Evolutionary conservation across 306 rosid genomes (phyloP).

Genomic region (Vachellia pachyceras): DNA sequence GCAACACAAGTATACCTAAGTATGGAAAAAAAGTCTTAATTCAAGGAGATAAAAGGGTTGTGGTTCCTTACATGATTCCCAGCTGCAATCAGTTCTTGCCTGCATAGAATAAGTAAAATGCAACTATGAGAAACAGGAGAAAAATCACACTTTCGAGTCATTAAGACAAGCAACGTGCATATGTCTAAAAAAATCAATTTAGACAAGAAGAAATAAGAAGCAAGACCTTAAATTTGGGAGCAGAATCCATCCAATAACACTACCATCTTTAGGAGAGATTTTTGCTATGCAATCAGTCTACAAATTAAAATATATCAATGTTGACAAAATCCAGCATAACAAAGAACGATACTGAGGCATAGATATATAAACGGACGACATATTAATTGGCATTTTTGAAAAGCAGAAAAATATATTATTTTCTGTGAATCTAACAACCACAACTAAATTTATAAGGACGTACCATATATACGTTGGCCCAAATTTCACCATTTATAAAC

Average conservation of each 20-base stretch:
- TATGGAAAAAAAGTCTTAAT: conserved; percentile 16
- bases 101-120: conserved; percentile 44
- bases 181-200: conserved; percentile 12
- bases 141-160: conserved; percentile 14
- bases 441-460: conserved; percentile 27
- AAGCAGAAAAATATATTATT: conserved; percentile 1
- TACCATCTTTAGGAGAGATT: conserved; percentile 71
- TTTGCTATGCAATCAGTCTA: conserved; percentile 91
- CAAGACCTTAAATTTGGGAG: conserved; percentile 77
- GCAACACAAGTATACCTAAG: background rate
- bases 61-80: conserved; percentile 68
- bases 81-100: conserved; percentile 52
- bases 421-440: conserved; percentile 11
- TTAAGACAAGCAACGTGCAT: background rate
- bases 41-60: conserved; percentile 27
- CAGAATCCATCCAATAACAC: conserved; percentile 83
- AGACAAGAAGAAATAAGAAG: conserved; percentile 7
- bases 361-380: background rate
- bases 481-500: conserved; percentile 80
- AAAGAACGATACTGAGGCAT: conserved; percentile 6
- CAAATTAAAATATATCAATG: conserved; percentile 34
- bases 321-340: conserved; percentile 15
- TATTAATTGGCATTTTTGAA: background rate
- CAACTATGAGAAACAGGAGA: conserved; percentile 17
- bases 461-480: conserved; percentile 88